Evolutionary conservation across 2,329 filamentous ascomycete genomes (phyloP).

Genomic region (Monosporascus sp.): DNA sequence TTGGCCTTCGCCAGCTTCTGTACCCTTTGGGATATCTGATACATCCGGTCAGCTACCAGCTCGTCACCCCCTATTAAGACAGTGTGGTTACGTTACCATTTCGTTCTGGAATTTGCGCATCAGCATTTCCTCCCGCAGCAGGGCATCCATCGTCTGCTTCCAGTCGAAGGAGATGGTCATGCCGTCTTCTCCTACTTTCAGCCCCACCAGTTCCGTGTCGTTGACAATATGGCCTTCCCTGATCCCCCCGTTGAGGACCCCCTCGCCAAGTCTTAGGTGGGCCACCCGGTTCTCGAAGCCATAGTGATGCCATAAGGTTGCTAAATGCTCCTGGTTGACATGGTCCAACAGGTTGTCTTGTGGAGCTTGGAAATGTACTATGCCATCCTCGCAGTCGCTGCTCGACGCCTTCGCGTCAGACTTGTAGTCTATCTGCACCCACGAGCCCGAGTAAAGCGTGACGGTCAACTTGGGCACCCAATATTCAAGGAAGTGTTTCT

Average conservation of each 20-base stretch:
- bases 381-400: not conserved
- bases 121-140: slow-evolving; percentile 15
- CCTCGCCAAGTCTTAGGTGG: slow-evolving; percentile 11
- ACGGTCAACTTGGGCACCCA: slow-evolving; percentile 13
- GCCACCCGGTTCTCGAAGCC: slow-evolving; percentile 13
- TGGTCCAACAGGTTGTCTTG: slow-evolving; percentile 1
- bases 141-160: slow-evolving; percentile 8
- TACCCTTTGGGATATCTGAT: slow-evolving; percentile 6
- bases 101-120: slow-evolving; percentile 11
- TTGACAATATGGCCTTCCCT: slow-evolving; percentile 12
- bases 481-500: slow-evolving; percentile 8
- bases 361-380: slow-evolving; percentile 6
- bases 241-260: slow-evolving; percentile 10
- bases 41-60: not conserved
- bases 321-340: slow-evolving; percentile 4
- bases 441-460: slow-evolving; percentile 12
- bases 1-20: slow-evolving; percentile 3
- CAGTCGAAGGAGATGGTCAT: slow-evolving; percentile 10
- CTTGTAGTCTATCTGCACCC: slow-evolving; percentile 12
- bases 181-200: slow-evolving; percentile 9
- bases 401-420: not conserved
- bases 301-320: slow-evolving; percentile 9
- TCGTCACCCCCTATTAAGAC: slow-evolving; percentile 5
- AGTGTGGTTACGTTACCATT: slow-evolving; percentile 10
- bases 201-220: slow-evolving; percentile 10